Percentiles rank a stretch among this genome's conserved stretches.
phyloP scores from a whole-genome alignment of 805 yeast species.

The Zygotorulaspora chibaensis region DNA sequence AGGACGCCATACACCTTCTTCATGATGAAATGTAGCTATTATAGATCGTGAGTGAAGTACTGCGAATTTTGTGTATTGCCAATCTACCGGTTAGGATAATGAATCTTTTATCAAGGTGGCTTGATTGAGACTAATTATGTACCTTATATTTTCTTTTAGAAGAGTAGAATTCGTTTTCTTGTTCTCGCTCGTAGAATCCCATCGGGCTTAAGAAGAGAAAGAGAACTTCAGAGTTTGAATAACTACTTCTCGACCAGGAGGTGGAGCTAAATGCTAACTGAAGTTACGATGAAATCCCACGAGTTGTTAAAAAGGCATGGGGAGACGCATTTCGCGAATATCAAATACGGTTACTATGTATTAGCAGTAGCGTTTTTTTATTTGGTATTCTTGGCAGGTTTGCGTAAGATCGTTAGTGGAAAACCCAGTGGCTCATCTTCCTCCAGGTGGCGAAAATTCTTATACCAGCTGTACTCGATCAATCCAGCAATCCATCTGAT shows the following conservation, averaged over 20 bases:
- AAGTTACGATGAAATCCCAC: neutral
- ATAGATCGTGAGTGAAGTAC: too few relatives aligned
- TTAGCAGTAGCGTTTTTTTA: slow-evolving; percentile 42
- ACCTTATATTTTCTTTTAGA: neutral
- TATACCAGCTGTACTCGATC: slow-evolving; percentile 35
- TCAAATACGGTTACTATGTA: slow-evolving; percentile 56
- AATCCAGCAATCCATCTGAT: slow-evolving; percentile 37
- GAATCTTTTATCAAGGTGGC: too few relatives aligned
- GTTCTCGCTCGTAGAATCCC: too few relatives aligned
- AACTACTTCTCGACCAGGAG: neutral
- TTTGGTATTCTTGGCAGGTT: slow-evolving; percentile 33
- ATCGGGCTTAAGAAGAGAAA: too few relatives aligned
- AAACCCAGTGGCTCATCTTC: slow-evolving; percentile 42
- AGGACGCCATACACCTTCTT: too few relatives aligned
- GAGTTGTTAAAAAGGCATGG: slow-evolving; percentile 43
- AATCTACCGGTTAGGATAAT: neutral
- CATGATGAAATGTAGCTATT: neutral
- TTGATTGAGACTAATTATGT: neutral
- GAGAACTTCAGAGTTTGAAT: too few relatives aligned
- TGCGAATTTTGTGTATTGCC: neutral
- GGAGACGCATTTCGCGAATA: slow-evolving; percentile 49
- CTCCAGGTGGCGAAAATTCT: slow-evolving; percentile 33
- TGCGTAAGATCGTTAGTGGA: slow-evolving; percentile 34
- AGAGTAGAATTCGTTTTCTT: too few relatives aligned
- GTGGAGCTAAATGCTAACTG: neutral